These are phyloP conservation scores for Tieghemostelium lacteum DNA, from an alignment of 78 protist species.

Conservation along the genomic window DNA sequence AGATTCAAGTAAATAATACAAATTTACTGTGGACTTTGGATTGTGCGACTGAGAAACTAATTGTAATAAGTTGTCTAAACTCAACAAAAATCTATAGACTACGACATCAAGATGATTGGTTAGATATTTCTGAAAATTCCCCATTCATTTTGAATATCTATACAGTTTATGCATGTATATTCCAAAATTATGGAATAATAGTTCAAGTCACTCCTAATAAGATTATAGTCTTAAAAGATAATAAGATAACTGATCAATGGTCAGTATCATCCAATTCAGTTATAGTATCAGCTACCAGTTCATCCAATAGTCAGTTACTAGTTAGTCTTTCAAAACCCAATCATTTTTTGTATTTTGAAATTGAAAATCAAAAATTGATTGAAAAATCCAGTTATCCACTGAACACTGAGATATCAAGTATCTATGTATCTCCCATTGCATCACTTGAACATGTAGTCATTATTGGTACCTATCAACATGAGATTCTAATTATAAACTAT, in stretches of 20 bases:
- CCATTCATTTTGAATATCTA: too few relatives aligned
- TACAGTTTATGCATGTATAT: too few relatives aligned
- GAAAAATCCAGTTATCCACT: background rate
- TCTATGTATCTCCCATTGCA: background rate
- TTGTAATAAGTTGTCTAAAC: background rate
- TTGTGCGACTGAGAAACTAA: background rate
- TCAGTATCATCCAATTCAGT: background rate
- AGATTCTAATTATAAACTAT: conserved; percentile 19
- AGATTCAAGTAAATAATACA: background rate
- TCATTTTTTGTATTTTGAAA: background rate
- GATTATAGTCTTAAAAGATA: background rate
- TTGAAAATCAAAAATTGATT: background rate
- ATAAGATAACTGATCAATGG: background rate
- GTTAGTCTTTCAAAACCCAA: conserved; percentile 35
- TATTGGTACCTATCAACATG: conserved; percentile 24
- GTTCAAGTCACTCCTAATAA: conserved; percentile 17
- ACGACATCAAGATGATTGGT: background rate
- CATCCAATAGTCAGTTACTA: background rate
- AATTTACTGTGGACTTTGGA: conserved; percentile 23
- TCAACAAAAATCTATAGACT: background rate
- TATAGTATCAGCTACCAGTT: background rate
- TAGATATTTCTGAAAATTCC: too few relatives aligned
- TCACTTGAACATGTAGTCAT: background rate
- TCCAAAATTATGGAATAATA: conserved; percentile 2
- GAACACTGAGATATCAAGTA: conserved; percentile 12